These are phyloP conservation scores for Globisporangium acanthophoron DNA, from an alignment of 352 stramenopile species.

Conservation along the genomic window DNA sequence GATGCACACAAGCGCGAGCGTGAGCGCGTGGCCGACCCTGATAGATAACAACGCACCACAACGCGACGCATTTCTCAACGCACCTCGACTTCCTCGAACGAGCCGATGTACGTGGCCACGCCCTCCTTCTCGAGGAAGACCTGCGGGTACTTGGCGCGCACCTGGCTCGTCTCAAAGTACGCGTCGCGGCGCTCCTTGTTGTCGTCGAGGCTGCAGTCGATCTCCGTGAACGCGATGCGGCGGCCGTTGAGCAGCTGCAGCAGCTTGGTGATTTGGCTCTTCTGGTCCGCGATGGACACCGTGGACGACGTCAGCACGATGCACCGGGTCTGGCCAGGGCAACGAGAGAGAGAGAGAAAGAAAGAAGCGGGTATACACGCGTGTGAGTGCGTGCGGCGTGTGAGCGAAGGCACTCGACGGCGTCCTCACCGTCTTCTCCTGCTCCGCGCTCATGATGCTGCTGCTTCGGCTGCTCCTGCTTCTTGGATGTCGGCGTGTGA, in stretches of 20 bases:
- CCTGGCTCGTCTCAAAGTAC: slow-evolving; percentile 74
- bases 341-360: not conserved
- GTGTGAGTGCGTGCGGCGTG: not conserved
- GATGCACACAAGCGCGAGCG: not conserved
- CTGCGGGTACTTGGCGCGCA: slow-evolving; percentile 84
- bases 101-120: slow-evolving; percentile 63
- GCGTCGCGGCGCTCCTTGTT: slow-evolving; percentile 66
- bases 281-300: slow-evolving; percentile 71
- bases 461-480: not conserved
- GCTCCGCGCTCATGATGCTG: not conserved
- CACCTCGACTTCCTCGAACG: slow-evolving; percentile 80
- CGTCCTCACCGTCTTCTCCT: not conserved
- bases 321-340: slow-evolving; percentile 23
- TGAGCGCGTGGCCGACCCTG: not conserved
- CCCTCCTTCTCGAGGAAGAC: slow-evolving; percentile 58
- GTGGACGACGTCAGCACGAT: slow-evolving; percentile 74
- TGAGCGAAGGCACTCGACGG: not conserved
- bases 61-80: not conserved
- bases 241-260: slow-evolving; percentile 71
- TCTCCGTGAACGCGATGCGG: slow-evolving; percentile 60
- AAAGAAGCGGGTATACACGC: not conserved
- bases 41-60: not conserved
- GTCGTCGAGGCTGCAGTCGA: slow-evolving; percentile 80
- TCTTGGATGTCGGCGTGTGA: not conserved
- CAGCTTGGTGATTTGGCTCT: slow-evolving; percentile 66